phyloP scores from a whole-genome alignment of 139 green algal species.

The Astrephomene gubernaculifera region DNA sequence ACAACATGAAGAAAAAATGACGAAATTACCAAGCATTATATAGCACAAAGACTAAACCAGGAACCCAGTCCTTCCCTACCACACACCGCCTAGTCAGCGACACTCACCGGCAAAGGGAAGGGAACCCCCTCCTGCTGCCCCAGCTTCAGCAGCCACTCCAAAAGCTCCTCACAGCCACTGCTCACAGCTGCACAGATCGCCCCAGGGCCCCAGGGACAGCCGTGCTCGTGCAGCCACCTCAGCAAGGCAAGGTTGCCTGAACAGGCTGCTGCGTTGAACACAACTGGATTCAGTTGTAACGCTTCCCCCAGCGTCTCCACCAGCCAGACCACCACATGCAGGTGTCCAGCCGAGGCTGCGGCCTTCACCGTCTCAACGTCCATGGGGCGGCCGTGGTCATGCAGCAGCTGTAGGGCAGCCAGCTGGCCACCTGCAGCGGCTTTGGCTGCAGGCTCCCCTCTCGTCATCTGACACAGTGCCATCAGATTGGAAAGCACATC shows the following conservation, averaged over 20 bases:
- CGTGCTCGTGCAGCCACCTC: background rate
- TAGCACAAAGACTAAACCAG: too few species aligned
- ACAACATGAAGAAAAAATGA: too few species aligned
- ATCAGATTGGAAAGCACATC: background rate
- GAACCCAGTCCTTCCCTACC: too few species aligned
- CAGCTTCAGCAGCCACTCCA: too few species aligned
- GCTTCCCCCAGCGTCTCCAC: background rate
- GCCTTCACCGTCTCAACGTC: background rate
- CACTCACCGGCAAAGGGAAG: too few species aligned
- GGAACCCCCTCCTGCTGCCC: too few species aligned
- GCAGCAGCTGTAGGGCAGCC: background rate
- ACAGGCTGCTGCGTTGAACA: background rate
- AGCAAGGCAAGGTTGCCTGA: background rate
- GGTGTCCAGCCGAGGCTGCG: background rate
- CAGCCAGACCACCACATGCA: background rate
- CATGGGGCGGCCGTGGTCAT: background rate
- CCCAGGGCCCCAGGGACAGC: background rate
- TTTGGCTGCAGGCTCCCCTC: background rate
- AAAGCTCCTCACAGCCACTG: too few species aligned
- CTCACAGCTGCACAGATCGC: too few species aligned
- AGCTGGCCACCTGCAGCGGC: background rate
- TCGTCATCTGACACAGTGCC: background rate
- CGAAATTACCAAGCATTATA: too few species aligned
- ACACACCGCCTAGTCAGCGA: too few species aligned
- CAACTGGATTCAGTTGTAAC: background rate